phyloP scores from a whole-genome alignment of 225 moss, liverwort and hornwort species.

The Sphagnum tenellum region DNA sequence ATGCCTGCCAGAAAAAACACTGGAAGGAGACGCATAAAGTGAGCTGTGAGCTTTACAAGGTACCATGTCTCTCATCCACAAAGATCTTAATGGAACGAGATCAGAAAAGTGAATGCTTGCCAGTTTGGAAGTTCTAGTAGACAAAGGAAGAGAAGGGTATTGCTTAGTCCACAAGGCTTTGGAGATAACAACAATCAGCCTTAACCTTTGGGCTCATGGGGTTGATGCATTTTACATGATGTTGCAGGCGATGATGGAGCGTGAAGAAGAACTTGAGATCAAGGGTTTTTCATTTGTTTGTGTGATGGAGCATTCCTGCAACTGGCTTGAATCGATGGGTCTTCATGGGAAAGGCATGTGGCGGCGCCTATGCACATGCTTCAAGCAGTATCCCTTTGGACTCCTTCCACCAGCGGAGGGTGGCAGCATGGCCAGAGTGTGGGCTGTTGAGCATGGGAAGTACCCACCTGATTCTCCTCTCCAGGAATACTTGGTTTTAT shows the following conservation, averaged over 20 bases:
- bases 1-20: constrained; percentile 51
- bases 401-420: constrained; percentile 48
- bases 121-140: too few relatives aligned
- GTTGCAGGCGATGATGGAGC: constrained; percentile 57
- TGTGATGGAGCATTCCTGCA: constrained; percentile 49
- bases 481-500: constrained; percentile 35
- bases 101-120: too few relatives aligned
- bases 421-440: constrained; percentile 44
- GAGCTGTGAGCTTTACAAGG: constrained; percentile 55
- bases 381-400: constrained; percentile 41
- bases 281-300: constrained; percentile 45
- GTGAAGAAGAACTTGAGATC: constrained; percentile 52
- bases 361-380: constrained; percentile 45
- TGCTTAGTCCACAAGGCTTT: too few relatives aligned
- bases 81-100: too few relatives aligned
- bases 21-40: constrained; percentile 59
- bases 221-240: neutral
- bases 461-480: constrained; percentile 56
- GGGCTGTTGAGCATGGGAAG: constrained; percentile 50
- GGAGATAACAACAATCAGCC: too few relatives aligned
- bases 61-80: neutral
- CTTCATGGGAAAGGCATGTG: constrained; percentile 58
- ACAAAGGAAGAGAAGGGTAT: too few relatives aligned
- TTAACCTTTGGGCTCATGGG: neutral
- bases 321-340: constrained; percentile 47